phyloP scores from a whole-genome alignment of 2,329 filamentous ascomycete species.

The Hypomyces rosellus region DNA sequence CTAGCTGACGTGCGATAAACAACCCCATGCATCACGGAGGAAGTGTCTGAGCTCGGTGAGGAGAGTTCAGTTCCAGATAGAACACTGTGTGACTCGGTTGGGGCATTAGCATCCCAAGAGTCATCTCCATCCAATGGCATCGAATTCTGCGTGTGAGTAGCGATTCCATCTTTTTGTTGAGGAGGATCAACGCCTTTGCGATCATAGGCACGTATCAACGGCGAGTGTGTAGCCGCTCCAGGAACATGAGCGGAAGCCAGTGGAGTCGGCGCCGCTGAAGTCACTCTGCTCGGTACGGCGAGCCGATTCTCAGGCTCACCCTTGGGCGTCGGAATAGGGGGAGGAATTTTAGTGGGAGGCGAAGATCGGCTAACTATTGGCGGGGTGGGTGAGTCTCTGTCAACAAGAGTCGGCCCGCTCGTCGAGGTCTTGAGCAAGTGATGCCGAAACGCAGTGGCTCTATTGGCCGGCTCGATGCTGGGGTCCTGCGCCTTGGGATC shows the following conservation, averaged over 20 bases:
- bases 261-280: background rate
- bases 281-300: background rate
- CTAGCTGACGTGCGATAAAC: conserved; percentile 14
- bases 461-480: conserved; percentile 7
- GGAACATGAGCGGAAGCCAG: background rate
- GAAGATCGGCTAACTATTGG: conserved; percentile 14
- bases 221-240: background rate
- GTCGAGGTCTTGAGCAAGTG: conserved; percentile 20
- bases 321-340: conserved; percentile 1
- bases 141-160: conserved; percentile 12
- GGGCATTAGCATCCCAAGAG: conserved; percentile 15
- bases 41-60: conserved; percentile 14
- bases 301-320: conserved; percentile 9
- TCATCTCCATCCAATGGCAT: conserved; percentile 16
- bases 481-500: conserved; percentile 1
- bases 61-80: conserved; percentile 8
- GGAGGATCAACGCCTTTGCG: conserved; percentile 1
- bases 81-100: background rate
- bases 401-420: conserved; percentile 13
- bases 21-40: conserved; percentile 13
- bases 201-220: background rate
- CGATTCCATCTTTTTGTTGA: background rate
- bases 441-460: conserved; percentile 13
- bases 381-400: conserved; percentile 16
- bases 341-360: background rate